A percentile compares a stretch with the other conserved stretches of the same genome.
Evolutionary conservation across 1,284 basidiomycete genomes (phyloP).

Genomic region (Vanrija sp.): DNA sequence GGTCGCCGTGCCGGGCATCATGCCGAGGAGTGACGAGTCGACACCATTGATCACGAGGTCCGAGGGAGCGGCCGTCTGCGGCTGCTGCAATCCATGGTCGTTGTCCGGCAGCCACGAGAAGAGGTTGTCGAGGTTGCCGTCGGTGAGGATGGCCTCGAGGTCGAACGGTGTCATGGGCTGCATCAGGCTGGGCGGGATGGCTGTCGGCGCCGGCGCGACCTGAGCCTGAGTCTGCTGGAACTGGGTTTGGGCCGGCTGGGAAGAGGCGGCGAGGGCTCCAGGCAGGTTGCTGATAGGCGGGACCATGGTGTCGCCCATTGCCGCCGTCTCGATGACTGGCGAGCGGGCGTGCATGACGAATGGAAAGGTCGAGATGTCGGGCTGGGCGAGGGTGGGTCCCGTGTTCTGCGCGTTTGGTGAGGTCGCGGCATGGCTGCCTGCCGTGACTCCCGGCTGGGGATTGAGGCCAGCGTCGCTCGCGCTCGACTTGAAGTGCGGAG

Average conservation of each 20-base stretch:
- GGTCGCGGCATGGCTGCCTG: not conserved
- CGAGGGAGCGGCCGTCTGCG: slow-evolving; percentile 5
- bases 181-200: not conserved
- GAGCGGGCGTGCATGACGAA: slow-evolving; percentile 12
- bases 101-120: slow-evolving; percentile 44
- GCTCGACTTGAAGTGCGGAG: not conserved
- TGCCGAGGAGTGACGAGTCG: slow-evolving; percentile 9
- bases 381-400: not conserved
- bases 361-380: not conserved
- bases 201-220: not conserved
- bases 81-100: not conserved
- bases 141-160: slow-evolving; percentile 40
- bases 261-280: not conserved
- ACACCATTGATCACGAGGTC: slow-evolving; percentile 9
- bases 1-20: not conserved
- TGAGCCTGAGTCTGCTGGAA: not conserved
- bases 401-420: no score
- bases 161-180: slow-evolving; percentile 36
- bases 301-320: not conserved
- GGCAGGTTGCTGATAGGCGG: not conserved
- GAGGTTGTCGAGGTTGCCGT: slow-evolving; percentile 26
- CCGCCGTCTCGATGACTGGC: slow-evolving; percentile 4
- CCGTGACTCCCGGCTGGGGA: no score
- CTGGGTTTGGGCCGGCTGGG: not conserved
- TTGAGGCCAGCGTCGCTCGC: no score